These are phyloP conservation scores for Silene latifolia DNA, from an alignment of 148 eudicot genomes.

Conservation along the genomic window DNA sequence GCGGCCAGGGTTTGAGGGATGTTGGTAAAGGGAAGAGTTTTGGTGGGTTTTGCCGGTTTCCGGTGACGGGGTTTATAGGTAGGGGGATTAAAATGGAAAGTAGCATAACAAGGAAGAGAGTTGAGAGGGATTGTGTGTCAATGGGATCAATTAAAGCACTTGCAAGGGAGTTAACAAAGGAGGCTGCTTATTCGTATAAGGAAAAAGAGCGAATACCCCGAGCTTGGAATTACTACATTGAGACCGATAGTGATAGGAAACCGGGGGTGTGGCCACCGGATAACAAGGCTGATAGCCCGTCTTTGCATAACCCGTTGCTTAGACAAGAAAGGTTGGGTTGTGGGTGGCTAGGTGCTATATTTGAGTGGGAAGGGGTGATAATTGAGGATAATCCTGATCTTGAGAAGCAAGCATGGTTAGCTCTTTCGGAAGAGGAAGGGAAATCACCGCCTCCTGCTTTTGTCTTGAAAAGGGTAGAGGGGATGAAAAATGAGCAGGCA, in stretches of 20 bases:
- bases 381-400: conserved; percentile 79
- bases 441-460: conserved; percentile 70
- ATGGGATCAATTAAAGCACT: conserved; percentile 42
- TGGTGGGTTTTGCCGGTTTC: conserved; percentile 21
- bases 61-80: conserved; percentile 19
- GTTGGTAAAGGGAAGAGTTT: conserved; percentile 28
- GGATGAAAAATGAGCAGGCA: conserved; percentile 97
- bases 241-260: conserved; percentile 42
- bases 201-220: conserved; percentile 48
- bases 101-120: conserved; percentile 24
- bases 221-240: conserved; percentile 39
- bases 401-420: conserved; percentile 84
- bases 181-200: conserved; percentile 47
- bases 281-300: conserved; percentile 73
- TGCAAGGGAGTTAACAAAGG: conserved; percentile 78
- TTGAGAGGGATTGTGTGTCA: conserved; percentile 24
- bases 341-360: conserved; percentile 93
- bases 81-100: conserved; percentile 20
- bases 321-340: conserved; percentile 87
- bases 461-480: conserved; percentile 58
- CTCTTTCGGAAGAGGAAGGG: conserved; percentile 86
- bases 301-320: conserved; percentile 78
- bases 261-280: conserved; percentile 79
- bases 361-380: conserved; percentile 97
- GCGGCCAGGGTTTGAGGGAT: conserved; percentile 31